Evolutionary conservation across 2,329 filamentous ascomycete species (phyloP).

Genomic region (Daldinia eschscholtzii): DNA sequence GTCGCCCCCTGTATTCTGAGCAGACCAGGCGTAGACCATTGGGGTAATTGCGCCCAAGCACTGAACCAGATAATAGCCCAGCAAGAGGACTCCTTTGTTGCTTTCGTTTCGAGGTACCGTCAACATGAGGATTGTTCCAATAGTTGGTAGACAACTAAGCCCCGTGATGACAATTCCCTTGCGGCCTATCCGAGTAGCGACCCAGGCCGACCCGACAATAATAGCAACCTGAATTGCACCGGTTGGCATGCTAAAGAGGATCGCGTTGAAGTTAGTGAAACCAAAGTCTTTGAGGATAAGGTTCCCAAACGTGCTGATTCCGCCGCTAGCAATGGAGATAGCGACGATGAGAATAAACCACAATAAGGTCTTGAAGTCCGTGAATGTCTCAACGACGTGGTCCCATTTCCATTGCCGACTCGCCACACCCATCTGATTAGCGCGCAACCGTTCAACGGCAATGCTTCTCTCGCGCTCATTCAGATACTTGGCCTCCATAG

Average conservation of each 20-base stretch:
- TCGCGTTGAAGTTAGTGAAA: slow-evolving; percentile 55
- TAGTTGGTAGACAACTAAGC: slow-evolving; percentile 54
- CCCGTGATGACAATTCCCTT: slow-evolving; percentile 60
- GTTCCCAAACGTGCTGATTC: slow-evolving; percentile 56
- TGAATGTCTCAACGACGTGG: slow-evolving; percentile 67
- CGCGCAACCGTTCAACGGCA: slow-evolving; percentile 77
- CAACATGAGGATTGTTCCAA: slow-evolving; percentile 62
- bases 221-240: slow-evolving; percentile 55
- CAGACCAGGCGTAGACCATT: slow-evolving; percentile 68
- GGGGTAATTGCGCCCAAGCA: slow-evolving; percentile 61
- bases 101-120: slow-evolving; percentile 57
- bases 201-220: slow-evolving; percentile 55
- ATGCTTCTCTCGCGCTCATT: slow-evolving; percentile 75
- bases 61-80: slow-evolving; percentile 64
- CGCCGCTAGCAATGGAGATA: slow-evolving; percentile 61
- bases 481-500: slow-evolving; percentile 69
- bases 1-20: slow-evolving; percentile 72
- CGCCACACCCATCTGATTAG: slow-evolving; percentile 81
- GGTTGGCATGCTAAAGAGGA: slow-evolving; percentile 58
- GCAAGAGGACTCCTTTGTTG: slow-evolving; percentile 62
- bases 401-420: slow-evolving; percentile 77
- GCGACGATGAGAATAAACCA: slow-evolving; percentile 72
- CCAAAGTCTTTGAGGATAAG: slow-evolving; percentile 59
- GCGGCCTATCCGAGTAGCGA: slow-evolving; percentile 57
- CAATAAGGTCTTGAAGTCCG: slow-evolving; percentile 64